phyloP scores from a whole-genome alignment of 2,329 filamentous ascomycete species.

The Fusarium nygamai region DNA sequence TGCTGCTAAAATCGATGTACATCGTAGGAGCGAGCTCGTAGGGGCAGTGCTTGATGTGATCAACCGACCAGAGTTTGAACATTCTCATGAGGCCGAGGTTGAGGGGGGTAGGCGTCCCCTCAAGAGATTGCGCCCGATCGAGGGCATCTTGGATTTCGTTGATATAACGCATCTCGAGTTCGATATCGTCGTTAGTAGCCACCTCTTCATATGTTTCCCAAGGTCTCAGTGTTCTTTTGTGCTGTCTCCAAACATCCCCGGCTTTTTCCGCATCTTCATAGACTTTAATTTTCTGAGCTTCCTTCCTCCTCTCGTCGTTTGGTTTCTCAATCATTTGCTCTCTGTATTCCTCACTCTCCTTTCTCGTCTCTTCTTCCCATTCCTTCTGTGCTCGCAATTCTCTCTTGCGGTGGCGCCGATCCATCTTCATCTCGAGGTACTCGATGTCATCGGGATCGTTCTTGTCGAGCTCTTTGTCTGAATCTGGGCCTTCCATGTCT shows the following conservation, averaged over 20 bases:
- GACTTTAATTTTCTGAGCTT: background rate
- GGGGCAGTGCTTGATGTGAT: background rate
- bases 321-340: background rate
- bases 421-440: background rate
- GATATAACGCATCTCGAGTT: background rate
- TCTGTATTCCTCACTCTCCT: background rate
- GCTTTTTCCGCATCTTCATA: accelerated
- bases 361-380: accelerated
- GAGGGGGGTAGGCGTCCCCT: background rate
- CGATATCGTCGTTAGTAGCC: background rate
- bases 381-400: background rate
- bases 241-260: accelerated
- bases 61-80: background rate
- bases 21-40: background rate
- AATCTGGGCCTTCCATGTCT: background rate
- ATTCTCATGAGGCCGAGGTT: background rate
- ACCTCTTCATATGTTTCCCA: background rate
- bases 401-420: background rate
- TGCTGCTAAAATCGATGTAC: background rate
- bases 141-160: background rate
- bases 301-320: background rate
- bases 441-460: accelerated
- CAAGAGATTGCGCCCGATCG: background rate
- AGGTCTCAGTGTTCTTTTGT: background rate
- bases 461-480: background rate